A percentile compares a stretch with the other conserved stretches of the same genome.
Evolutionary conservation across 1,139 yeast genomes (phyloP).

Genomic region (Schizosaccharomyces versatilis): DNA sequence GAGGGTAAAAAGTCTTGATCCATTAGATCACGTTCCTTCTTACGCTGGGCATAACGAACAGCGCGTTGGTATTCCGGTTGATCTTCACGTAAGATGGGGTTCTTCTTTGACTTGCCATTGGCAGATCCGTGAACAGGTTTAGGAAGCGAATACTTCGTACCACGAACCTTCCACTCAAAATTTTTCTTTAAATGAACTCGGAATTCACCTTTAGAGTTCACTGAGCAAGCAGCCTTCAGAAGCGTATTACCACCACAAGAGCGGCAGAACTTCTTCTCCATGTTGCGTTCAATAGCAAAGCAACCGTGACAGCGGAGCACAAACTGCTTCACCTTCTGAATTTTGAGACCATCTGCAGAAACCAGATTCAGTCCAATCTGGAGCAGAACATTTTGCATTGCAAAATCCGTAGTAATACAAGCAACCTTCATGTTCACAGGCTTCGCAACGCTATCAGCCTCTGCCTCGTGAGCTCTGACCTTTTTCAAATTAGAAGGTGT

Average conservation of each 20-base stretch:
- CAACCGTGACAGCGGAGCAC: slow-evolving; percentile 97
- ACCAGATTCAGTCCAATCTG: slow-evolving; percentile 74
- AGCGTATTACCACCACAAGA: slow-evolving; percentile 85
- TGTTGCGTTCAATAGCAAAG: slow-evolving; percentile 28
- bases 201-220: slow-evolving; percentile 53
- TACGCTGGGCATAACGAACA: slow-evolving; percentile 2
- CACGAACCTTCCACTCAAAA: slow-evolving; percentile 85
- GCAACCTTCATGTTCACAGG: slow-evolving; percentile 36
- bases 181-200: slow-evolving; percentile 80
- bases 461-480: slow-evolving; percentile 24
- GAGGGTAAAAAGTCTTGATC: slow-evolving; percentile 10
- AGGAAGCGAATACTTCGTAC: slow-evolving; percentile 56
- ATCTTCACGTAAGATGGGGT: slow-evolving; percentile 36
- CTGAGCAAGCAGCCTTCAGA: slow-evolving; percentile 68
- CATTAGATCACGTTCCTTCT: slow-evolving; percentile 8
- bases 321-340: slow-evolving; percentile 66
- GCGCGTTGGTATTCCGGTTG: slow-evolving; percentile 85
- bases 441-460: slow-evolving; percentile 11
- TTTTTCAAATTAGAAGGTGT: slow-evolving; percentile 55
- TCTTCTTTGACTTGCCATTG: slow-evolving; percentile 9
- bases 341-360: slow-evolving; percentile 59
- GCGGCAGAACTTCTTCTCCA: slow-evolving; percentile 76
- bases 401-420: slow-evolving; percentile 85
- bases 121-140: slow-evolving; percentile 17
- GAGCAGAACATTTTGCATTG: slow-evolving; percentile 83